Evolutionary conservation across 1,284 basidiomycete species (phyloP), one percentile per base, ranked within the genome.

Genomic region (Tremellales sp.): DNA sequence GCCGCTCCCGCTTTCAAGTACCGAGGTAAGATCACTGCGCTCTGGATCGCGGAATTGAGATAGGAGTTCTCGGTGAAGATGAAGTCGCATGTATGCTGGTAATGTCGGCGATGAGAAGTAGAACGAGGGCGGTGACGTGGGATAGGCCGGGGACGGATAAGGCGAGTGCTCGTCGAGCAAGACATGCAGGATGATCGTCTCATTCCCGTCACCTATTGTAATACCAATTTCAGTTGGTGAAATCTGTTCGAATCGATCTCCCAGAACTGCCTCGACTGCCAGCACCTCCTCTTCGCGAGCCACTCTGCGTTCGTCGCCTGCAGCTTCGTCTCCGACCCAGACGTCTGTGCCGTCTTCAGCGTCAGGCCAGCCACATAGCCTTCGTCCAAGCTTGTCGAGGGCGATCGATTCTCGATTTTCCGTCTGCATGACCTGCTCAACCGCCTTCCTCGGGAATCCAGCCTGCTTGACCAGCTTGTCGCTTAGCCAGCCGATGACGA

Each of bases 381-480:
- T 46, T 33, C 74, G 53, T 23, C 70, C 67, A 3, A 78, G 58
- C 1, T 73, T 43, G 39, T 77, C 75, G 3, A 78, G 49, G 0
- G 67, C 70, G 1, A 63, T 56, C 0, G 67, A 68, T 46, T 76
- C 72, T 23, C 61, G 51, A 15, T 64, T 51, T 42, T 55, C 59
- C 4, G 13, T 29, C 21, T 54, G 40, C 35, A 65, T 37, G 3
- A 64, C 53, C 3, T 29, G 50, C 60, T 82, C 82, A 13, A 92
- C 87, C 8, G 81, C 76, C 51, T 85, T 81, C 1, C 80, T 74
- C 6, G 91, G 91, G 76, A 85, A 92, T 2, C 91, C 92, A 37
- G 85, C 87, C 64, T 87, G 82, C 64, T 89, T 90, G 48, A 85
- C 79, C 2, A 89, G 82, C 62, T 84, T 83, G 47, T 96, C 89